These are phyloP conservation scores for Posidonia oceanica DNA, from an alignment of 116 monocot genomes.

Conservation along the genomic window DNA sequence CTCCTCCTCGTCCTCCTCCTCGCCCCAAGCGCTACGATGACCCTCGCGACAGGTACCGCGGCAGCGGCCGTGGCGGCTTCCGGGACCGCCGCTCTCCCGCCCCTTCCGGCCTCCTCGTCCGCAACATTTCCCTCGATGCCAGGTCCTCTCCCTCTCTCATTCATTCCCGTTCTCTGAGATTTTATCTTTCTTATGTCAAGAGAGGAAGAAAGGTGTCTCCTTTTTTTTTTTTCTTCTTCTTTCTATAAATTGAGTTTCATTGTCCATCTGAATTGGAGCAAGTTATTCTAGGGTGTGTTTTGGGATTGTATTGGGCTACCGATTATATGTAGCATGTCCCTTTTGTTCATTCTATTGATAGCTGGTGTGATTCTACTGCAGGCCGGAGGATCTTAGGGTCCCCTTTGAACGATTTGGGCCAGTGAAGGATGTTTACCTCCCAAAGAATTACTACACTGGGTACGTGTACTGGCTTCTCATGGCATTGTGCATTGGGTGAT, in stretches of 20 bases:
- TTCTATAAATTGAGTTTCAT: neutral
- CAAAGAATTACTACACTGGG: slow-evolving; percentile 89
- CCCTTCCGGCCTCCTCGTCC: slow-evolving; percentile 75
- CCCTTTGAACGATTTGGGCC: slow-evolving; percentile 89
- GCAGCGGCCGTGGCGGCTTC: slow-evolving; percentile 13
- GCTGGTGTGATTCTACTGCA: slow-evolving; percentile 13
- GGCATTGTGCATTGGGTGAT: too few relatives aligned
- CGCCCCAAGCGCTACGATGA: slow-evolving; percentile 57
- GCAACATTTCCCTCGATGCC: slow-evolving; percentile 79
- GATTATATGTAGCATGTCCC: too few relatives aligned
- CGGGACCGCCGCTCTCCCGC: slow-evolving; percentile 33
- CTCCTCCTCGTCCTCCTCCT: slow-evolving; percentile 24
- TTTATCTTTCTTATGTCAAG: too few relatives aligned
- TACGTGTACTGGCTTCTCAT: slow-evolving; percentile 10
- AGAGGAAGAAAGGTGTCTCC: neutral
- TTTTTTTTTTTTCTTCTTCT: neutral
- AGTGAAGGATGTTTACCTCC: slow-evolving; percentile 85
- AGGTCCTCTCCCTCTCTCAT: slow-evolving; percentile 21
- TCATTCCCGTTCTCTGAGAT: too few relatives aligned
- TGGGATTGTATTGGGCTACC: too few relatives aligned
- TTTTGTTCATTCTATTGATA: neutral
- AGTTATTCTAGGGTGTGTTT: too few relatives aligned
- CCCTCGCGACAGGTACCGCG: slow-evolving; percentile 29
- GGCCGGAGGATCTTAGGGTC: slow-evolving; percentile 68
- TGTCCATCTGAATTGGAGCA: too few relatives aligned